Evolutionary conservation across 371 early-diverging fungal species (phyloP), one percentile per base, ranked within the genome.

Genomic region (Chytridium lagenaria): DNA sequence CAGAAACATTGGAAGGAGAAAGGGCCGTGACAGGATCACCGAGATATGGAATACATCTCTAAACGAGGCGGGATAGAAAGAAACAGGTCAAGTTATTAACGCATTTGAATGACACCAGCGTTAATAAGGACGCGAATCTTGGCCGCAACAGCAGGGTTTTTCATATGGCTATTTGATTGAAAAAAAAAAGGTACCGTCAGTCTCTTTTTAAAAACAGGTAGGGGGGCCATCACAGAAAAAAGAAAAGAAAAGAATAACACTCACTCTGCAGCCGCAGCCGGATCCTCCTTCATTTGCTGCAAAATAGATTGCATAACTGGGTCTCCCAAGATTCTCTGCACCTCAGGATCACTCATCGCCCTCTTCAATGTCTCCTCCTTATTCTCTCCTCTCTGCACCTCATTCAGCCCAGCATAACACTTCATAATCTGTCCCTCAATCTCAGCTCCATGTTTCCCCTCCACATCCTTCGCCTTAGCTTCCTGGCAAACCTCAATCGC

Each of bases 301-400:
- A 98, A 88, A 72, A 98, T 98, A 80, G 89, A 87, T 78, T 94
- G 92, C 99, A 98, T 98, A 67, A 94, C 92, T 12, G 99, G 99
- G 81, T 98, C 98, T 50, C 81, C 83, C 76, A 98, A 82, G 75
- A 97, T 90, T 68, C 86, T 78, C 74, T 92, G 94, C 44, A 98
- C 90, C 83, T 96, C 97, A 61, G 99, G 99, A 78, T 98, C 92
- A 67, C 90, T 88, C 78, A 91, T 90, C 28, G 99, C 99, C 51
- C 91, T 84, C 80, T 91, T 89, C 67, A 93, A 72, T 12, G 88
- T 87, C 79, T 98, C 95, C 71, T 95, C 95, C 63, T 87, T 80
- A 69, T 83, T 82, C 19, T 71, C 77, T 5, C 73, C 78, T 36
- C 49, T 69, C 68, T 82, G 82, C 49, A 87, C 85, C 15, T 89